Percentiles rank a stretch among this genome's conserved stretches.
These are phyloP conservation scores for Theobroma cacao DNA, from an alignment of 345 rosid genomes.

Conservation along the genomic window DNA sequence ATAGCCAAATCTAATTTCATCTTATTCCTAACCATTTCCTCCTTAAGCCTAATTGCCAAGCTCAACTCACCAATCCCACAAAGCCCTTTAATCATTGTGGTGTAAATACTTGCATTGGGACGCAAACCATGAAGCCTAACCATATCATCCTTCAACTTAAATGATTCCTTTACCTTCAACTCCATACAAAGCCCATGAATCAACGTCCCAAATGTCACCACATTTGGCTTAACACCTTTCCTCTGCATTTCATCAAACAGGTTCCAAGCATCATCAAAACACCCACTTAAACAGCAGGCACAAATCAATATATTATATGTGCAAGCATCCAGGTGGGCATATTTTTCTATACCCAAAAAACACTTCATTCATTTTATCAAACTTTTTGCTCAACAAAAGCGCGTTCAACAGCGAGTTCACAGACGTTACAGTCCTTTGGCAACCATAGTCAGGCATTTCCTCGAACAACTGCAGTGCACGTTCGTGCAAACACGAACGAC, in stretches of 20 bases:
- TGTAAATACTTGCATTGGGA: slow-evolving; percentile 44
- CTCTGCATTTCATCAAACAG: slow-evolving; percentile 64
- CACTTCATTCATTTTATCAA: slow-evolving; percentile 40
- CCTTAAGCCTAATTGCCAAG: slow-evolving; percentile 59
- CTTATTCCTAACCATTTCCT: slow-evolving; percentile 50
- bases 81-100: slow-evolving; percentile 53
- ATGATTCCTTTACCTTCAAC: slow-evolving; percentile 57
- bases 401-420: slow-evolving; percentile 57
- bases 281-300: slow-evolving; percentile 32
- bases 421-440: slow-evolving; percentile 53
- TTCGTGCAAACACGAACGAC: slow-evolving; percentile 42
- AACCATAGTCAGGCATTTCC: slow-evolving; percentile 60
- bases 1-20: slow-evolving; percentile 46
- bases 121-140: slow-evolving; percentile 29
- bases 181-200: slow-evolving; percentile 50
- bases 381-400: slow-evolving; percentile 40
- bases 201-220: slow-evolving; percentile 57
- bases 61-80: slow-evolving; percentile 44
- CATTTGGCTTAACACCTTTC: slow-evolving; percentile 46
- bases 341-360: slow-evolving; percentile 33
- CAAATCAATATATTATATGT: slow-evolving; percentile 69
- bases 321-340: slow-evolving; percentile 56
- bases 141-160: slow-evolving; percentile 68
- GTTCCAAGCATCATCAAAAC: slow-evolving; percentile 46
- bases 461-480: slow-evolving; percentile 62